Percentiles rank a stretch among this genome's conserved stretches.
phyloP scores from a whole-genome alignment of 2,329 filamentous ascomycete genomes.

The Emmonsiellopsis sp. region DNA sequence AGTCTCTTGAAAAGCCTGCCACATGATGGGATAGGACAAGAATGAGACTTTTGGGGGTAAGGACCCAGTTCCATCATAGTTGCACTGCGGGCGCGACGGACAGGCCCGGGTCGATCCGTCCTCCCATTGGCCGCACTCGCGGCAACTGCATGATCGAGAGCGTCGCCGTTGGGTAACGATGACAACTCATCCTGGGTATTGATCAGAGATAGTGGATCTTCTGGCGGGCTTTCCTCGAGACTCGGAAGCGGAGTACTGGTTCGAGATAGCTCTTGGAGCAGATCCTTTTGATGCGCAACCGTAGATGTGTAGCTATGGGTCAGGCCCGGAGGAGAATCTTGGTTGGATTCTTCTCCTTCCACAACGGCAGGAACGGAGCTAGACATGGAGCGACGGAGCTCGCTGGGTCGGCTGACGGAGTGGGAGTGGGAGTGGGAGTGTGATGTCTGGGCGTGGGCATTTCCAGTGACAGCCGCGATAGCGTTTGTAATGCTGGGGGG shows the following conservation, averaged over 20 bases:
- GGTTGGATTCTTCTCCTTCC: slow-evolving; percentile 67
- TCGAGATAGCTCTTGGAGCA: slow-evolving; percentile 68
- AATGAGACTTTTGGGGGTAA: slow-evolving; percentile 96
- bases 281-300: slow-evolving; percentile 66
- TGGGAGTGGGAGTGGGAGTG: slow-evolving; percentile 54
- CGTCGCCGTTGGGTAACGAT: slow-evolving; percentile 53
- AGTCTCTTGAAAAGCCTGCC: slow-evolving; percentile 96
- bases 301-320: slow-evolving; percentile 63
- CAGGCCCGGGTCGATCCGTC: slow-evolving; percentile 53
- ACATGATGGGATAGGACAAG: slow-evolving; percentile 97
- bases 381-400: slow-evolving; percentile 84
- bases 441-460: slow-evolving; percentile 31
- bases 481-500: slow-evolving; percentile 67
- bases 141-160: slow-evolving; percentile 40
- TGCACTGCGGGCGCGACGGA: slow-evolving; percentile 83
- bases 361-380: slow-evolving; percentile 72
- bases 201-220: slow-evolving; percentile 58
- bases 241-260: slow-evolving; percentile 84
- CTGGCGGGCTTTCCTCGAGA: slow-evolving; percentile 69
- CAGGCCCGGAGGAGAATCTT: slow-evolving; percentile 69
- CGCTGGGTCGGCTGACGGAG: slow-evolving; percentile 56
- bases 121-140: slow-evolving; percentile 44
- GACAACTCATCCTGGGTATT: slow-evolving; percentile 59
- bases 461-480: slow-evolving; percentile 48
- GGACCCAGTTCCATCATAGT: slow-evolving; percentile 95